A percentile compares a stretch with the other conserved stretches of the same genome.
phyloP scores from a whole-genome alignment of 768 basidiomycete species.

The Boletus sp. region DNA sequence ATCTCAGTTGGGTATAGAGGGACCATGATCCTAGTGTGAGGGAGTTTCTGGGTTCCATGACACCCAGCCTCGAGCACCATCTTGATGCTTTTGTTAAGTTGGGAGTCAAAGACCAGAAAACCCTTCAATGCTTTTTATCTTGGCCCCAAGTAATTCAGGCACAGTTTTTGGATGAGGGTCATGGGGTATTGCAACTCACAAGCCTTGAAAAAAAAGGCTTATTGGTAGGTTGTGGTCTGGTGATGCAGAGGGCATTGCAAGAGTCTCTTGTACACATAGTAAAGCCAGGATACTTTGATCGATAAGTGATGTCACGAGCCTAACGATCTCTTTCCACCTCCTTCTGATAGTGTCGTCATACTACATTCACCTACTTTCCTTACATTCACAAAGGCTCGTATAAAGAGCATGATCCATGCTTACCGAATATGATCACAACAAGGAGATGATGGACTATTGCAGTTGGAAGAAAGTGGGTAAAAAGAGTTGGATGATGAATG shows the following conservation, averaged over 20 bases:
- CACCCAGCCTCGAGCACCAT: conserved; percentile 20
- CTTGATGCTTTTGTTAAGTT: conserved; percentile 17
- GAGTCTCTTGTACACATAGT: background rate
- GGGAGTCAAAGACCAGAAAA: conserved; percentile 22
- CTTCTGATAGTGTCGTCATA: background rate
- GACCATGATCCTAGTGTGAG: background rate
- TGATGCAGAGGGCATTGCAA: conserved; percentile 4
- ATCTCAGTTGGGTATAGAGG: background rate
- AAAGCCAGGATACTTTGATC: background rate
- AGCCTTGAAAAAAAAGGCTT: conserved; percentile 19
- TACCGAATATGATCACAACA: conserved; percentile 24
- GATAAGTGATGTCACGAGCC: background rate
- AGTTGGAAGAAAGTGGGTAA: conserved; percentile 21
- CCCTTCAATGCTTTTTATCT: conserved; percentile 20
- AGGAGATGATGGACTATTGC: conserved; percentile 23
- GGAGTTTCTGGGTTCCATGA: conserved; percentile 19
- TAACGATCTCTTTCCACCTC: background rate
- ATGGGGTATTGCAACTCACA: conserved; percentile 14
- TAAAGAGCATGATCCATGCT: conserved; percentile 18
- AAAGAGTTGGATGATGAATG: conserved; percentile 16
- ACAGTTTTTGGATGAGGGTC: conserved; percentile 16
- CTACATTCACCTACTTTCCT: conserved; percentile 4
- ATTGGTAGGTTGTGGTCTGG: conserved; percentile 7
- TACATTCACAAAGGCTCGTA: background rate
- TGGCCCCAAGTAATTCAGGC: conserved; percentile 19